Base-by-base conservation (phyloP, 805 yeast species). In the Kodamaea neixiangensis region DNA sequence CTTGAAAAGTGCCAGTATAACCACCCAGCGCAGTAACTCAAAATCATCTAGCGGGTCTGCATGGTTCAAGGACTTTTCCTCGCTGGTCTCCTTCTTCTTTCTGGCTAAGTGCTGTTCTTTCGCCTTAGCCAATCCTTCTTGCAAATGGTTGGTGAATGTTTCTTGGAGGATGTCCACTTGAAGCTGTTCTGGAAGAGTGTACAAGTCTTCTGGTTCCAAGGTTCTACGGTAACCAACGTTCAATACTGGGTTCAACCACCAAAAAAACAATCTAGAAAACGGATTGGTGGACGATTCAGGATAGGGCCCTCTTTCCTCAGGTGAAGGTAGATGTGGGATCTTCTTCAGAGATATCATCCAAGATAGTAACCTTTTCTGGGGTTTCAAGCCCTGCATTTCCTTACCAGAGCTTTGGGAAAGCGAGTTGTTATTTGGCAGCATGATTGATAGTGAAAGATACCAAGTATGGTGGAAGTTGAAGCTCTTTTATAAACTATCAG, bases 221-320 rank as follows among this genome's bases (percentile, higher is more conserved):
- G 91, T 86, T 60, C 94, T 75, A 63, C 81, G 84, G 65, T 87
- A 87, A 5, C 96, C 94, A 4, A 79, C 78, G 11, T 66, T 68
- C 72, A 88, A 66, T 35, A 87, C 57, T 0, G 91, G 91, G 14
- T 68, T 59, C 44, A 87, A 65, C 91, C 93, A 88, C 81, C 84
- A 77, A 62, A 86, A 82, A 57, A 83, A 79, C 0, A 73, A 44
- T 56, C 67, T 68, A 13, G 76, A 73, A 10, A 82, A 6, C 22
- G 63, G 41, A 47, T 76, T 76, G n/a, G 76, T 70, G 11, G 60
- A 55, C 19, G 58, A 51, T 47, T 63, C 68, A 0, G 87, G 87
- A 59, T 70, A 82, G 3, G 58, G 60, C 11, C 50, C 60, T 51
- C 88, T 63, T 53, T 82, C 84, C 1, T 77, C 78, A 17, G 75